Conservation (phyloP, 768 basidiomycete genomes). For the Amanita pseudoporphyria region DNA sequence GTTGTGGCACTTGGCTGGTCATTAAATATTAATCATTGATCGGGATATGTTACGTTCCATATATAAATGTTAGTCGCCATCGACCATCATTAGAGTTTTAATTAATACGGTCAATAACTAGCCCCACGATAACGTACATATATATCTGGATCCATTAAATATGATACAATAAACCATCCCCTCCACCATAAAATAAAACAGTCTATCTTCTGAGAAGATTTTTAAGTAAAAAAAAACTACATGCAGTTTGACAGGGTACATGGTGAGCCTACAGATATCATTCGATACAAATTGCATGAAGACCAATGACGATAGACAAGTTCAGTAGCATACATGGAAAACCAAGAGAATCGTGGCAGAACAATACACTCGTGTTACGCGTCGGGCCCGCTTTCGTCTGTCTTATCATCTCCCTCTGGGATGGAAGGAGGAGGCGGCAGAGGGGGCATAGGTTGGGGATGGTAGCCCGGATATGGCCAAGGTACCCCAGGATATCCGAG, state of each 20-base stretch:
- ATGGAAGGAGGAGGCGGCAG: constrained; percentile 2
- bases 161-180: not conserved
- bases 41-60: too few species aligned
- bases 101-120: not conserved
- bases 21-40: too few species aligned
- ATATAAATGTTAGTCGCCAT: too few species aligned
- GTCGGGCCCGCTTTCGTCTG: not conserved
- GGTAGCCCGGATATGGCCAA: constrained; percentile 1
- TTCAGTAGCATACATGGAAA: not conserved
- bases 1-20: too few species aligned
- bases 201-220: not conserved
- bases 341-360: not conserved
- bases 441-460: constrained; percentile 5
- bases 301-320: not conserved
- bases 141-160: not conserved
- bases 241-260: not conserved
- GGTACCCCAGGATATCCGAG: constrained; percentile 5
- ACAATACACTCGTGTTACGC: not conserved
- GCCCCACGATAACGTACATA: not conserved
- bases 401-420: not conserved
- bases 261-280: not conserved
- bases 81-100: not conserved
- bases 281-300: not conserved
- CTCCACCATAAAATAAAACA: not conserved
- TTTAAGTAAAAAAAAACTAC: not conserved